Base-by-base conservation (phyloP, 2,329 filamentous ascomycete genomes). In the Torrubiella hemipterigena region DNA sequence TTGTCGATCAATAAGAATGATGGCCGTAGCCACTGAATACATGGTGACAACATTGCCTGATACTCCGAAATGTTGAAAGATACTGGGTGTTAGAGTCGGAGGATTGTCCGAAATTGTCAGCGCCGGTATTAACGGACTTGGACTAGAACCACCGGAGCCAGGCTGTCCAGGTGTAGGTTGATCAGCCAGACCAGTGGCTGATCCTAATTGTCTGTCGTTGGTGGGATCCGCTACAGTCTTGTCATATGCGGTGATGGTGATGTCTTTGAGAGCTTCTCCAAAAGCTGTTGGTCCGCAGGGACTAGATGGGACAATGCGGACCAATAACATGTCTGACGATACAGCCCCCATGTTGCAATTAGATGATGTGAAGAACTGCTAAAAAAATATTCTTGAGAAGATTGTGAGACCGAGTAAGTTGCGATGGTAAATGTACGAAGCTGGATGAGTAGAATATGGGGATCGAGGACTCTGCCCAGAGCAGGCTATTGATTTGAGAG, bases 241-340 rank as follows among this genome's bases (percentile, higher is more conserved):
- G 27, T 33, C 32, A 6, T 13, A 19, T 6, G 32, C 32, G 6
- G 27, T 33, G 15, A 33, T 26, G 27, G 27, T 33, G 20, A 33
- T 29, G 9, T 33, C 17, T n/a, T 25, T 25, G 15, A 33, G 21
- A 16, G 32, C 32, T 8, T 15, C 13, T 22, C 32, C 19, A 17
- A 33, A 33, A 16, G 32, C 32, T 7, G 16, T 14, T 5, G 32
- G 18, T 14, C 14, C 20, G 7, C 25, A 20, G 13, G 32, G 32
- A n/a, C 15, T 15, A n/a, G 32, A 29, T 8, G 32, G 32, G 17
- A 33, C 26, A n/a, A 33, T 33, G n/a, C 32, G 32, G 21, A 33
- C 32, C 19, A 33, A 19, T 10, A 33, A 27, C 20, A 33, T 29
- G 9, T 33, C 32, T 6, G 32, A 22, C n/a, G n/a, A n/a, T n/a